Evolutionary conservation across 1,139 yeast species (phyloP).

Genomic region (Candida tunisiensis): DNA sequence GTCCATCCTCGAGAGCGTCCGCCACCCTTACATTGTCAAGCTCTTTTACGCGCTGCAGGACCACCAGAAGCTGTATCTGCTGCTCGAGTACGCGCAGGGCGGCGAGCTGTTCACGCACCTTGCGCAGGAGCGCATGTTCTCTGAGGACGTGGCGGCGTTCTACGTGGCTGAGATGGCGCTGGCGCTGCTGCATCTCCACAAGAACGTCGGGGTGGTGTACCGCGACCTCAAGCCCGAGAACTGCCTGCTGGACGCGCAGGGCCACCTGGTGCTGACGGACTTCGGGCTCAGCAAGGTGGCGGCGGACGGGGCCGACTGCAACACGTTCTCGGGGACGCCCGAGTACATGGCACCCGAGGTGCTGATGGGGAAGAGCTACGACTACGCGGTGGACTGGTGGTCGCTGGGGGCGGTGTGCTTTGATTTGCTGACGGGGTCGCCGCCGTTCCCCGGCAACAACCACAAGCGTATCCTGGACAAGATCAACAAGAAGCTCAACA

Average conservation of each 20-base stretch:
- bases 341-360: conserved; percentile 98
- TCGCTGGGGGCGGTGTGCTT: conserved; percentile 80
- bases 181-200: conserved; percentile 71
- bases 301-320: conserved; percentile 32
- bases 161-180: conserved; percentile 78
- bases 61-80: conserved; percentile 55
- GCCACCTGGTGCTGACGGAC: conserved; percentile 77
- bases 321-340: conserved; percentile 82
- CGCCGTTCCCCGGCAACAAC: conserved; percentile 87
- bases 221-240: conserved; percentile 91
- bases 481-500: conserved; percentile 49
- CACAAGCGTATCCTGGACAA: conserved; percentile 71
- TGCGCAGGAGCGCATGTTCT: conserved; percentile 66
- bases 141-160: conserved; percentile 64
- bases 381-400: conserved; percentile 92
- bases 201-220: conserved; percentile 67
- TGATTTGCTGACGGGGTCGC: conserved; percentile 80
- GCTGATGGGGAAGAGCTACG: conserved; percentile 69
- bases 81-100: conserved; percentile 80
- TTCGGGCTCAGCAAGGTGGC: conserved; percentile 81
- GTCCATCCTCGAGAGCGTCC: conserved; percentile 47
- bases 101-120: conserved; percentile 86
- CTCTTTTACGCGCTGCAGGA: conserved; percentile 86
- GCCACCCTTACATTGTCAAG: conserved; percentile 81
- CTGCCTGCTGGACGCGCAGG: conserved; percentile 63